These are phyloP conservation scores for Xylariales sp. DNA, from an alignment of 2,329 filamentous ascomycete genomes.

Conservation along the genomic window DNA sequence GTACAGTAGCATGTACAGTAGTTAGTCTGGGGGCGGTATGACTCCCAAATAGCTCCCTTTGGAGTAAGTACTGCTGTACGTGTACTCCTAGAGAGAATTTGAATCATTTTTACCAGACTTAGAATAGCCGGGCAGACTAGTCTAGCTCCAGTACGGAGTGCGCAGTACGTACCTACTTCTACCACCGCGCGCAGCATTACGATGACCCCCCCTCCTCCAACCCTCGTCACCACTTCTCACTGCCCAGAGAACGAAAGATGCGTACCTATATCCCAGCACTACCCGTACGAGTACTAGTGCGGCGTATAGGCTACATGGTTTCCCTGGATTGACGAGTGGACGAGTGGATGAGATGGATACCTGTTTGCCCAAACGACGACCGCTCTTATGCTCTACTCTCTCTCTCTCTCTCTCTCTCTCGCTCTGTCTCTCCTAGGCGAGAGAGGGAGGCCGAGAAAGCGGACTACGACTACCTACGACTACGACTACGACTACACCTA, in stretches of 20 bases:
- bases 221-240: constrained; percentile 44
- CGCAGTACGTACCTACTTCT: too few relatives aligned
- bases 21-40: constrained; percentile 1
- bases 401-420: background rate
- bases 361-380: constrained; percentile 24
- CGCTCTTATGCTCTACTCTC: constrained; percentile 4
- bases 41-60: too few relatives aligned
- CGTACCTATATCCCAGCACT: constrained; percentile 21
- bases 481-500: too few relatives aligned
- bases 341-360: background rate
- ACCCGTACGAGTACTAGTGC: constrained; percentile 36
- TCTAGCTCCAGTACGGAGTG: background rate
- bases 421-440: too few relatives aligned
- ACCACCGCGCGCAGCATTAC: background rate
- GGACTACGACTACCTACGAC: too few relatives aligned
- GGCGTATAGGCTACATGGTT: constrained; percentile 26
- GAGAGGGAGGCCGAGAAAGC: too few relatives aligned
- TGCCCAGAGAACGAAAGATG: constrained; percentile 47
- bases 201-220: constrained; percentile 31
- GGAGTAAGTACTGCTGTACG: too few relatives aligned
- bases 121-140: background rate
- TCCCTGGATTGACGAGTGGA: constrained; percentile 1
- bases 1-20: background rate
- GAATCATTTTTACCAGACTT: constrained; percentile 1
- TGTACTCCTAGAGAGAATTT: background rate